Evolutionary conservation across 306 rosid species (phyloP), one percentile per base, ranked within the genome.

Genomic region (Gillenia trifoliata): DNA sequence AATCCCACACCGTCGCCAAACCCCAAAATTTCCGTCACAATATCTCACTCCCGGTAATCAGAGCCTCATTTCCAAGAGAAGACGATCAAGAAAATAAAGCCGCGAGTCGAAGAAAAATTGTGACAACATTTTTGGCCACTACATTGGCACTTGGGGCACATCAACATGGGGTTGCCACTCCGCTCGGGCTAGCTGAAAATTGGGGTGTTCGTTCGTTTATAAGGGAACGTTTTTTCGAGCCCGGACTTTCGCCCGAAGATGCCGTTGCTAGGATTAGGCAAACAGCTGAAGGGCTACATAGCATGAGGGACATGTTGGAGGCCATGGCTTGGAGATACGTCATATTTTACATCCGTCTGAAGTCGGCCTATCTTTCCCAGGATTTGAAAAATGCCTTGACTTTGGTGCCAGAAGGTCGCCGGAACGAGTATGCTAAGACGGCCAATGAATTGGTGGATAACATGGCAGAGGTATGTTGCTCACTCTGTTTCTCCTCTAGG

Each of bases 311-410:
- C 43, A 88, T 86, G 88, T 68, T 94, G 80, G 98, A 94, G 55
- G 87, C 80, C 31, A 87, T 89, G 94, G 80, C 97, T 15, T 93
- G 98, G 98, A 91, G 97, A 83, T 93, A 94, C 40, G 89, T 91
- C 43, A 66, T 94, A 40, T 94, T 91, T 68, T 91, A 94, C 78
- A 86, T 94, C 25, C 82, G 98, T 0, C 66, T 91, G 0, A 93
- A 93, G 55, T 84, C 89, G 63, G 85, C 93, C 0, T 91, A 93
- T 80, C 97, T 94, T 49, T 85, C 84, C 23, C 96, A 86, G 71
- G 98, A 94, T 77, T 68, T 94, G 84, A 89, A 88, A 72, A 91
- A 83, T 56, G 98, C 93, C 19, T 64, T 85, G 80, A 11, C 82
- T 15, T 79, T 85, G 8, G 72, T 91, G 88, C 96, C 96, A 0